Conservation (phyloP, 2,329 filamentous ascomycete genomes). For the Trichoderma oligosporum region DNA sequence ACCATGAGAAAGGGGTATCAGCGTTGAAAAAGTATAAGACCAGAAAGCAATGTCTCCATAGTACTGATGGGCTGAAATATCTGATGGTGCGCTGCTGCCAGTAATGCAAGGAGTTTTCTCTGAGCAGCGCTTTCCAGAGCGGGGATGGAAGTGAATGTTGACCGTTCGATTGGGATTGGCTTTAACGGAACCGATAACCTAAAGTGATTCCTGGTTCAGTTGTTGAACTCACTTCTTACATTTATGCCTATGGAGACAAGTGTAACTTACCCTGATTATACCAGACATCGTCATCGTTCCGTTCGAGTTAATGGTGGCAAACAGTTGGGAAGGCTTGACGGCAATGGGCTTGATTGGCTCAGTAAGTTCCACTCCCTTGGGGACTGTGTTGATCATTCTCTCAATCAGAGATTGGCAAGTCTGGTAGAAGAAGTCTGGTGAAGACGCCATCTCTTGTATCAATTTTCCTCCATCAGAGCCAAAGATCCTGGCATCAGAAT, state of each 20-base stretch:
- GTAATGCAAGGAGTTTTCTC: neutral
- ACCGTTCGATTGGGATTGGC: conserved; percentile 17
- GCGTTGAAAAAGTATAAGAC: conserved; percentile 8
- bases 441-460: conserved; percentile 12
- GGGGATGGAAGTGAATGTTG: conserved; percentile 19
- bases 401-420: conserved; percentile 18
- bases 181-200: neutral
- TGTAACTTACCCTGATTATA: conserved; percentile 13
- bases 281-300: conserved; percentile 20
- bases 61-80: neutral
- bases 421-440: conserved; percentile 16
- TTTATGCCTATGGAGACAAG: neutral
- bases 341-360: conserved; percentile 17
- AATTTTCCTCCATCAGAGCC: conserved; percentile 22
- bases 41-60: conserved; percentile 18
- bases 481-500: conserved; percentile 25
- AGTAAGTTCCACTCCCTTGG: conserved; percentile 15
- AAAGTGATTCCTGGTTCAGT: neutral
- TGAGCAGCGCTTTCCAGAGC: conserved; percentile 12
- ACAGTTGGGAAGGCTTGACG: conserved; percentile 18
- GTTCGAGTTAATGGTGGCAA: conserved; percentile 16
- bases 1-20: conserved; percentile 8
- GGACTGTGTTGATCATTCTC: conserved; percentile 21
- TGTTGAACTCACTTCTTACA: neutral
- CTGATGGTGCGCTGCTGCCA: neutral